A percentile compares a stretch with the other conserved stretches of the same genome.
Conservation (phyloP, 2,329 filamentous ascomycete species). For the Scedosporium boydii region DNA sequence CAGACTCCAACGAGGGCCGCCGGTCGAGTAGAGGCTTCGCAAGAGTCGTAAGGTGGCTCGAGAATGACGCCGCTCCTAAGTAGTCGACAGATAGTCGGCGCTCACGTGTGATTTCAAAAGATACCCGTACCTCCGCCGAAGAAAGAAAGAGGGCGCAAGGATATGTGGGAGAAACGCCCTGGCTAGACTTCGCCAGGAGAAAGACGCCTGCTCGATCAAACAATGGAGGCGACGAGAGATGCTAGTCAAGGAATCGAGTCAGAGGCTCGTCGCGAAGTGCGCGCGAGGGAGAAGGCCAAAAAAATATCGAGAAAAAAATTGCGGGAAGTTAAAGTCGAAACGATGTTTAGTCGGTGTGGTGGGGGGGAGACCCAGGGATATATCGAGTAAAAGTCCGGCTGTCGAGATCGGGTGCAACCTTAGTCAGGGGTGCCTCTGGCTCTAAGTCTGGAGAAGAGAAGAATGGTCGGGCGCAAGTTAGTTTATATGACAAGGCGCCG, state of each 20-base stretch:
- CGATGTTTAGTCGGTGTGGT: background rate
- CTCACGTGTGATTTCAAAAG: too few species aligned
- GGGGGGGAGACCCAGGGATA: conserved; percentile 1
- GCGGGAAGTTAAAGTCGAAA: background rate
- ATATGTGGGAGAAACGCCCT: too few species aligned
- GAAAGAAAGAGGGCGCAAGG: too few species aligned
- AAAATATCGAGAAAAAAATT: background rate
- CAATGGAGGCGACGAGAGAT: background rate
- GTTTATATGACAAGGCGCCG: background rate
- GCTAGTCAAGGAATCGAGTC: background rate
- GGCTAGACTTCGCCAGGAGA: too few species aligned
- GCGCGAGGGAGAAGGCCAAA: background rate
- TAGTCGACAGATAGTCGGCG: too few species aligned
- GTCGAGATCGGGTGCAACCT: conserved; percentile 3
- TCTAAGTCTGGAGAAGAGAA: background rate
- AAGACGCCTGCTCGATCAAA: background rate
- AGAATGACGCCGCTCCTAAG: too few species aligned
- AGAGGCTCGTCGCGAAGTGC: background rate
- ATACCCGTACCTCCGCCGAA: too few species aligned
- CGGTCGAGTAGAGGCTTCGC: too few species aligned
- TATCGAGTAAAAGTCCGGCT: conserved; percentile 3
- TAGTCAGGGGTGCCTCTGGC: background rate
- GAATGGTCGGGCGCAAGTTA: background rate
- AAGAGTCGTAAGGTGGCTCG: too few species aligned
- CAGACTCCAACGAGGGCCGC: too few species aligned